Conservation (phyloP, 2,329 filamentous ascomycete genomes). For the Aspergillus uvarum region DNA sequence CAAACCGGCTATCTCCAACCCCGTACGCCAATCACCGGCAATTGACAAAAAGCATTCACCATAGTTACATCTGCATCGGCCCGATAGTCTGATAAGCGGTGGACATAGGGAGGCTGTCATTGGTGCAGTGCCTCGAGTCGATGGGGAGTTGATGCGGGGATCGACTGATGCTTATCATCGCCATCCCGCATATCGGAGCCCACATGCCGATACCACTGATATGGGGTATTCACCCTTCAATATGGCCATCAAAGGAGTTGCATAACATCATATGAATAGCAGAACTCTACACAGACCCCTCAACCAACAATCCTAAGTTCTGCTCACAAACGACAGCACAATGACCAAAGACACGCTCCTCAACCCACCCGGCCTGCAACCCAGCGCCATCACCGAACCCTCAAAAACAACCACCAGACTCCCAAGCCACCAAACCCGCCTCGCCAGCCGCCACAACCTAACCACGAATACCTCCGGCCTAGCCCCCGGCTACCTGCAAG, state of each 20-base stretch:
- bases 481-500: constrained; percentile 58
- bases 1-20: not conserved
- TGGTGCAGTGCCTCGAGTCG: not conserved
- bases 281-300: not conserved
- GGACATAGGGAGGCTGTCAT: not conserved
- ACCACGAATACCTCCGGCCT: constrained; percentile 54
- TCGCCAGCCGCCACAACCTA: constrained; percentile 44
- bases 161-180: not conserved
- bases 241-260: not conserved
- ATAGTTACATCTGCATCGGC: constrained; percentile 2
- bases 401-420: not conserved
- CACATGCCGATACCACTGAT: constrained; percentile 1
- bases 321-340: not conserved
- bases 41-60: not conserved
- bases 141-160: not conserved
- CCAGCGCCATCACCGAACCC: not conserved
- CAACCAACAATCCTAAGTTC: no score
- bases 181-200: constrained; percentile 6
- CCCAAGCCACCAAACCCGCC: constrained; percentile 39
- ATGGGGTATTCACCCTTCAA: not conserved
- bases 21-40: constrained; percentile 1
- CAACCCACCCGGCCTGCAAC: not conserved
- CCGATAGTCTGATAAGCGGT: constrained; percentile 12
- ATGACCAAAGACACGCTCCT: not conserved
- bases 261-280: not conserved